Conservation (phyloP, 192 early-diverging fungal genomes). For the Spizellomyces punctatus region DNA sequence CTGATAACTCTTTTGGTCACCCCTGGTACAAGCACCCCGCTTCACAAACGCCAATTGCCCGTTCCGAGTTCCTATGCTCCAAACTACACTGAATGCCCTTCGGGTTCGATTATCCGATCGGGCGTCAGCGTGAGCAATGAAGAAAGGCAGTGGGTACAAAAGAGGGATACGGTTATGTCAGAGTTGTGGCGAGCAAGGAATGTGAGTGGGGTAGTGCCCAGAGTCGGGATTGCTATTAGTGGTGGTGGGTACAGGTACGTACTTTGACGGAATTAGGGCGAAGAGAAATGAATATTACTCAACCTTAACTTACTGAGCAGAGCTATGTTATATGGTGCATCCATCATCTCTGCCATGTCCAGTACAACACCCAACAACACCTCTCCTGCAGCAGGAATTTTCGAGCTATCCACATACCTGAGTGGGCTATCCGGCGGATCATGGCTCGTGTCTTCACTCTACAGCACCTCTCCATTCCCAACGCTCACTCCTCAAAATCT, state of each 20-base stretch:
- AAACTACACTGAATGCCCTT: constrained; percentile 4
- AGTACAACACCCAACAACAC: neutral
- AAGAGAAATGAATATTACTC: too few relatives aligned
- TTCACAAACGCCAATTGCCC: constrained; percentile 2
- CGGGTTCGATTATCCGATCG: constrained; percentile 1
- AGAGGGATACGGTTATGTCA: neutral
- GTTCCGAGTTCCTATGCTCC: constrained; percentile 9
- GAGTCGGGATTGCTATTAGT: constrained; percentile 26
- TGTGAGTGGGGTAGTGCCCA: constrained; percentile 4
- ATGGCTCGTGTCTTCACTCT: constrained; percentile 29
- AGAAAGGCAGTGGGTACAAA: neutral
- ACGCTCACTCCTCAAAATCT: neutral
- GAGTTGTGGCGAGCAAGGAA: neutral
- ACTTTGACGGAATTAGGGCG: neutral
- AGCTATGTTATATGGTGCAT: constrained; percentile 29
- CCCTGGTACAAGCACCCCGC: neutral
- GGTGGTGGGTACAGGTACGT: constrained; percentile 31
- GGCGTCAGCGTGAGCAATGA: neutral
- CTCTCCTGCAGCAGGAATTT: constrained; percentile 20
- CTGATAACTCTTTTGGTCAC: neutral
- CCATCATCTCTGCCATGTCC: constrained; percentile 12
- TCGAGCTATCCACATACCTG: constrained; percentile 31
- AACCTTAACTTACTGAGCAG: neutral
- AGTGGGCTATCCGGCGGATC: constrained; percentile 35
- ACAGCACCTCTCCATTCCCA: constrained; percentile 23